phyloP scores from a whole-genome alignment of 2,329 filamentous ascomycete genomes.

The Endoconidiophora polonica region DNA sequence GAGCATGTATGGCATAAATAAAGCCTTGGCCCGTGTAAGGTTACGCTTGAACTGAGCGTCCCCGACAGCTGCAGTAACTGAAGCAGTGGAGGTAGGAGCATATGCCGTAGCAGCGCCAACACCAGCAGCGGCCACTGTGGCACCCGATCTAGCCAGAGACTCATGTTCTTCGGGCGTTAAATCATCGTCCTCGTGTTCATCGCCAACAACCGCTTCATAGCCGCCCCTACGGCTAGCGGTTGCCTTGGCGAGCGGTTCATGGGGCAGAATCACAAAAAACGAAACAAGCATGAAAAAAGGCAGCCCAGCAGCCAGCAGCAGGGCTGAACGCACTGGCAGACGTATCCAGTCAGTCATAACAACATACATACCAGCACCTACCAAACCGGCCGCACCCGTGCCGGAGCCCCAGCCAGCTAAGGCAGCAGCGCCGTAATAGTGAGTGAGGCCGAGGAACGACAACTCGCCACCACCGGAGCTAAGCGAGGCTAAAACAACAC shows the following conservation, averaged over 20 bases:
- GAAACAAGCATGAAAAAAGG: conserved; percentile 69
- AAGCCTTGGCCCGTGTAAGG: conserved; percentile 46
- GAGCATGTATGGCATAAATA: conserved; percentile 74
- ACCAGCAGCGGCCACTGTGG: conserved; percentile 22
- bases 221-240: conserved; percentile 35
- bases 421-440: conserved; percentile 79
- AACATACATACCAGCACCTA: conserved; percentile 79
- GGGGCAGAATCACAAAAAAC: conserved; percentile 71
- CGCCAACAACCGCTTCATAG: conserved; percentile 28
- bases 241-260: conserved; percentile 40
- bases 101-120: conserved; percentile 26
- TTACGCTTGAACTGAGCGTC: conserved; percentile 20
- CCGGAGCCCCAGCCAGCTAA: conserved; percentile 86
- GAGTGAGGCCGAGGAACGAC: conserved; percentile 78
- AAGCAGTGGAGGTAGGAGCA: conserved; percentile 18
- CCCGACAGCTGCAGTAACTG: no score
- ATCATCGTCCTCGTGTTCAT: conserved; percentile 20
- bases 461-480: conserved; percentile 78
- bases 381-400: conserved; percentile 73
- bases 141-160: no score
- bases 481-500: conserved; percentile 70
- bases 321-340: conserved; percentile 54
- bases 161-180: no score
- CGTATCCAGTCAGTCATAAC: conserved; percentile 65
- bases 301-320: conserved; percentile 63